A percentile compares a stretch with the other conserved stretches of the same genome.
Conservation (phyloP, 2,329 filamentous ascomycete genomes). For the Ascochyta koolunga region DNA sequence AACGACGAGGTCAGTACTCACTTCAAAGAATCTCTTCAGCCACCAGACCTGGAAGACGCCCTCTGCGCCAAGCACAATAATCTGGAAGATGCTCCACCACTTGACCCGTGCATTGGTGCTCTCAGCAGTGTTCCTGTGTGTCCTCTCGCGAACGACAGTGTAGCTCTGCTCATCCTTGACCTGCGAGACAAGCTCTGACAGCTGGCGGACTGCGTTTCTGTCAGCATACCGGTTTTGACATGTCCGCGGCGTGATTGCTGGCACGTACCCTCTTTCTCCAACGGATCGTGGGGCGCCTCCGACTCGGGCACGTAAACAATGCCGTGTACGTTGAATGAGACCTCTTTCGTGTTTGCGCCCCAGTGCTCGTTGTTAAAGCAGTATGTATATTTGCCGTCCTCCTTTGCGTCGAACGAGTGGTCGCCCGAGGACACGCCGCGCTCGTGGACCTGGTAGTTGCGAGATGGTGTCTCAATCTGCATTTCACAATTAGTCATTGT, state of each 20-base stretch:
- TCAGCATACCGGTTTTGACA: slow-evolving; percentile 18
- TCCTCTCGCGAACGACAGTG: slow-evolving; percentile 92
- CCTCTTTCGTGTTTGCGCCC: slow-evolving; percentile 95
- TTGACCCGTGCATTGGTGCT: slow-evolving; percentile 97
- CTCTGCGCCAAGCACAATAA: slow-evolving; percentile 85
- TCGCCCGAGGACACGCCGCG: slow-evolving; percentile 86
- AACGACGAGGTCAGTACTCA: slow-evolving; percentile 36
- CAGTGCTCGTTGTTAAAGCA: slow-evolving; percentile 99
- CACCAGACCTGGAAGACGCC: slow-evolving; percentile 99
- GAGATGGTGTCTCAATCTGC: slow-evolving; percentile 78
- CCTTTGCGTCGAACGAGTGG: slow-evolving; percentile 83
- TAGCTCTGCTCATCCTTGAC: slow-evolving; percentile 99
- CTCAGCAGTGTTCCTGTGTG: slow-evolving; percentile 97
- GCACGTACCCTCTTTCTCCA: slow-evolving; percentile 82
- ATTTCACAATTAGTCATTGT: slow-evolving; percentile 12
- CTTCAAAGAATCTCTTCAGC: slow-evolving; percentile 97
- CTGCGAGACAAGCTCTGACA: slow-evolving; percentile 84
- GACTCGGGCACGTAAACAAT: slow-evolving; percentile 95
- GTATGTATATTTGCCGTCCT: slow-evolving; percentile 91
- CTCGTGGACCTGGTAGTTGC: slow-evolving; percentile 78
- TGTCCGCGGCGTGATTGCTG: not conserved
- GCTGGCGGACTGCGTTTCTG: slow-evolving; percentile 68
- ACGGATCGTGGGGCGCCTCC: slow-evolving; percentile 81
- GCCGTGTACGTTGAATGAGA: slow-evolving; percentile 98
- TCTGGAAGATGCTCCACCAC: slow-evolving; percentile 99